These are phyloP conservation scores for Sarocladium brachiariae DNA, from an alignment of 2,329 filamentous ascomycete species.

Conservation along the genomic window DNA sequence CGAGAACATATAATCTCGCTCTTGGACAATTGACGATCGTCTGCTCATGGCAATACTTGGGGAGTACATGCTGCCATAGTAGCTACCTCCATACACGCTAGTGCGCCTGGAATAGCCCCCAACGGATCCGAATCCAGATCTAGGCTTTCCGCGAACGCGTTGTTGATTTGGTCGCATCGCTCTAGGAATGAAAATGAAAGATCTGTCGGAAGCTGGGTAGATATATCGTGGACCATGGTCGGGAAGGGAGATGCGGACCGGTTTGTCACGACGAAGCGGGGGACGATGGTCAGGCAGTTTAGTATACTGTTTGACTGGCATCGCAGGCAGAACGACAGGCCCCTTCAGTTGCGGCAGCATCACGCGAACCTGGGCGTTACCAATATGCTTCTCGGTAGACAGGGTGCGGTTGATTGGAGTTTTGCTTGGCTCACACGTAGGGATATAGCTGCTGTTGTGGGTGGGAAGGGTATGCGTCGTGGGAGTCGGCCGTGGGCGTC, in stretches of 20 bases:
- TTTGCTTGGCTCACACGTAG: slow-evolving; percentile 50
- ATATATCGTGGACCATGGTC: slow-evolving; percentile 76
- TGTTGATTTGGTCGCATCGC: slow-evolving; percentile 91
- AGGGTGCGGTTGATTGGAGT: slow-evolving; percentile 67
- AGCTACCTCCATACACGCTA: slow-evolving; percentile 69
- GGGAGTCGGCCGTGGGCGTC: slow-evolving; percentile 36
- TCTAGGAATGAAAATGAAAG: slow-evolving; percentile 96
- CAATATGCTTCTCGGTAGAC: slow-evolving; percentile 76
- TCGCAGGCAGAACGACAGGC: slow-evolving; percentile 63
- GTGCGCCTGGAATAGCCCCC: slow-evolving; percentile 68
- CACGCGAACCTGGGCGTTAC: slow-evolving; percentile 79
- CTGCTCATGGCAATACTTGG: slow-evolving; percentile 85
- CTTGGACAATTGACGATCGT: slow-evolving; percentile 65
- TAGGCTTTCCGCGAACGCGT: slow-evolving; percentile 62
- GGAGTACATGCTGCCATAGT: slow-evolving; percentile 71
- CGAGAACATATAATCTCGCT: slow-evolving; percentile 69
- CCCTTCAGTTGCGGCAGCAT: slow-evolving; percentile 69
- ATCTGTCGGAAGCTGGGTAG: slow-evolving; percentile 81
- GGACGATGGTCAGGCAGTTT: slow-evolving; percentile 92
- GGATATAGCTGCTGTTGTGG: slow-evolving; percentile 46
- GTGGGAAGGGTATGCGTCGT: slow-evolving; percentile 43
- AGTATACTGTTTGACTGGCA: slow-evolving; percentile 84
- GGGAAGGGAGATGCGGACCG: slow-evolving; percentile 87
- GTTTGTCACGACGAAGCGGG: slow-evolving; percentile 89
- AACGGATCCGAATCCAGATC: slow-evolving; percentile 62